Evolutionary conservation across 1,284 basidiomycete genomes (phyloP).

Genomic region (Pisolithus thermaeus): DNA sequence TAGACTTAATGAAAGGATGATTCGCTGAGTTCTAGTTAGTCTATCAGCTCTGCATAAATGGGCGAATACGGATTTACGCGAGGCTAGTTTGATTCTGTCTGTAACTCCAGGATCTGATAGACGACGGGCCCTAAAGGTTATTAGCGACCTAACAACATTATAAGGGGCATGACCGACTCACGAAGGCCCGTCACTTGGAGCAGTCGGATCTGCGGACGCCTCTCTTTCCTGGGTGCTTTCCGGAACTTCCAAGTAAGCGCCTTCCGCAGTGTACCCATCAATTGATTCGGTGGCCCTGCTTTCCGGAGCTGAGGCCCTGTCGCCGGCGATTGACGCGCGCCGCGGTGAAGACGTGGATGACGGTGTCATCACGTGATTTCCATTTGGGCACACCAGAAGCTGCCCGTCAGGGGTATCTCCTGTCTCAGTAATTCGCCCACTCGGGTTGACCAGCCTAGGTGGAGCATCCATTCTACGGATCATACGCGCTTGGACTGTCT

Average conservation of each 20-base stretch:
- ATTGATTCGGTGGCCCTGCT: not conserved
- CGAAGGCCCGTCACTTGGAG: not conserved
- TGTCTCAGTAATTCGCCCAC: conserved; percentile 61
- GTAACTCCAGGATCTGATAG: not conserved
- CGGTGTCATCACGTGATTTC: not conserved
- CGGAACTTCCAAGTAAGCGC: too few species aligned
- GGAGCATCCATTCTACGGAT: conserved; percentile 77
- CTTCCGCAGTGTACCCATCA: too few species aligned
- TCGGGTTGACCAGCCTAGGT: conserved; percentile 80
- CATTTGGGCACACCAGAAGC: not conserved
- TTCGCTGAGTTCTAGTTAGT: conserved; percentile 2
- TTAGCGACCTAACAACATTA: not conserved
- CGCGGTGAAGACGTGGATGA: not conserved
- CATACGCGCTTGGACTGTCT: conserved; percentile 71
- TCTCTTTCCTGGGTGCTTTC: too few species aligned
- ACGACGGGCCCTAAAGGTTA: not conserved
- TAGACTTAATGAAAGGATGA: conserved; percentile 31
- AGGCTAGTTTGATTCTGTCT: not conserved
- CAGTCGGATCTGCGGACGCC: too few species aligned
- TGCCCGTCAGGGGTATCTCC: conserved; percentile 4
- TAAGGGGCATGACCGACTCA: not conserved
- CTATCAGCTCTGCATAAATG: conserved; percentile 1
- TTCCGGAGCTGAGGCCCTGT: not conserved
- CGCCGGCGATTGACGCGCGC: not conserved
- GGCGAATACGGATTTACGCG: not conserved